phyloP scores from a whole-genome alignment of 805 yeast species.

The Saccharomycopsis vini region DNA sequence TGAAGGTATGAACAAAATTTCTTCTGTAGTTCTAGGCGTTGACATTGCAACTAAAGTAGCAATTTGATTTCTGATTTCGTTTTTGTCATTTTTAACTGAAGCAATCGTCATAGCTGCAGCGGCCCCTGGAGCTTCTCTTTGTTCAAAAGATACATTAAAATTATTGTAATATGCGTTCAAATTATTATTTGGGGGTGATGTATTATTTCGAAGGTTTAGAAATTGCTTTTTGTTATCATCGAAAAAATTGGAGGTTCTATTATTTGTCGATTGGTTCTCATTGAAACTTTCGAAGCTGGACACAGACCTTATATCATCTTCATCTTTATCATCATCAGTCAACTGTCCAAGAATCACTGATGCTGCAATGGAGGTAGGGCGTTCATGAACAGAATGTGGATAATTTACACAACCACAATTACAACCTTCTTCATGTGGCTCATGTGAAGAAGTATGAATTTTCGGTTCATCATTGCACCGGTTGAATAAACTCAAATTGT shows the following conservation, averaged over 20 bases:
- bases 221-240: slow-evolving; percentile 14
- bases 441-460: slow-evolving; percentile 20
- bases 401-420: slow-evolving; percentile 44
- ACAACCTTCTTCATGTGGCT: slow-evolving; percentile 40
- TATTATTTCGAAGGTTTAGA: slow-evolving; percentile 5
- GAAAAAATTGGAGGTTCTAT: slow-evolving; percentile 9
- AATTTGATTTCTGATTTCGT: slow-evolving; percentile 38
- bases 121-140: slow-evolving; percentile 67
- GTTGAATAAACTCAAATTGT: slow-evolving; percentile 28
- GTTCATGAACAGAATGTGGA: slow-evolving; percentile 47
- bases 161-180: slow-evolving; percentile 6
- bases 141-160: slow-evolving; percentile 44
- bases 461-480: slow-evolving; percentile 21
- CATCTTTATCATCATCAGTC: slow-evolving; percentile 42
- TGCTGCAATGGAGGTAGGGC: slow-evolving; percentile 61
- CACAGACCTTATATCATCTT: slow-evolving; percentile 21
- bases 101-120: slow-evolving; percentile 51
- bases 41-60: slow-evolving; percentile 61
- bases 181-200: not conserved
- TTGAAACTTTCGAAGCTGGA: slow-evolving; percentile 20
- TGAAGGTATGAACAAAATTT: slow-evolving; percentile 66
- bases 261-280: too few species aligned
- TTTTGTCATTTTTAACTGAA: slow-evolving; percentile 18
- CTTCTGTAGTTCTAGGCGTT: slow-evolving; percentile 70
- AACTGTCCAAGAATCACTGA: slow-evolving; percentile 41